Base-by-base conservation (phyloP, 768 basidiomycete genomes). In the Hortiboletus flavorubellus region DNA sequence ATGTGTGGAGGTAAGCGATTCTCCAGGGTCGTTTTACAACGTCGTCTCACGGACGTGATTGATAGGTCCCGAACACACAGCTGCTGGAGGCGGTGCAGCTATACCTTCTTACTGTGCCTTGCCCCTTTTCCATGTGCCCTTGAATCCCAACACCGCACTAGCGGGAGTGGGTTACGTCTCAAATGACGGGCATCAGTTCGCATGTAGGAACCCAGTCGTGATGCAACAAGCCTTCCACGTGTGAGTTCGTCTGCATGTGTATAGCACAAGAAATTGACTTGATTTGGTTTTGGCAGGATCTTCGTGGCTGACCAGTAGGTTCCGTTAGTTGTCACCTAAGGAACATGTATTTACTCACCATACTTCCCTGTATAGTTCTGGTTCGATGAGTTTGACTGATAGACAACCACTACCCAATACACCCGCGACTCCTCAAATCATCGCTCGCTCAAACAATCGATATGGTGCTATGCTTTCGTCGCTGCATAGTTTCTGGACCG, bases 381-480 rank as follows among this genome's bases (percentile, higher is more conserved):
- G 71, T 0, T 85, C 84, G 1, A 85, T 85, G 83, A 0, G 26
- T 3, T 2, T 0, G 0, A n/a, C 0, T 2, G 84, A 84, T 58
- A 69, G 72, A 37, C 64, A 44, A 1, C 84, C 84, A 0, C 72
- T 84, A 5, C 60, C 64, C 0, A 70, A 75, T 43, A 76, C 79
- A 2, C 80, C 81, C 0, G 70, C 54, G 3, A 72, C 75, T 5
- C 55, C 65, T n/a, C 62, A 61, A 35, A 82, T 84, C 40, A 53
- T 59, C 5, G 64, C 62, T 12, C 58, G 51, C 0, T 68, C 71
- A 39, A 64, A 81, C 54, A 79, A 86, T 56, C 69, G 84, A 33
- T 73, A 84, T 16, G 84, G 84, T 0, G 82, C 84, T 1, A 84
- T 84, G 0, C 80, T 78, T 39, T 80, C 82, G 0, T 78, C 84